Evolutionary conservation across 1,284 basidiomycete species (phyloP).

Genomic region (Taiwanofungus camphoratus): DNA sequence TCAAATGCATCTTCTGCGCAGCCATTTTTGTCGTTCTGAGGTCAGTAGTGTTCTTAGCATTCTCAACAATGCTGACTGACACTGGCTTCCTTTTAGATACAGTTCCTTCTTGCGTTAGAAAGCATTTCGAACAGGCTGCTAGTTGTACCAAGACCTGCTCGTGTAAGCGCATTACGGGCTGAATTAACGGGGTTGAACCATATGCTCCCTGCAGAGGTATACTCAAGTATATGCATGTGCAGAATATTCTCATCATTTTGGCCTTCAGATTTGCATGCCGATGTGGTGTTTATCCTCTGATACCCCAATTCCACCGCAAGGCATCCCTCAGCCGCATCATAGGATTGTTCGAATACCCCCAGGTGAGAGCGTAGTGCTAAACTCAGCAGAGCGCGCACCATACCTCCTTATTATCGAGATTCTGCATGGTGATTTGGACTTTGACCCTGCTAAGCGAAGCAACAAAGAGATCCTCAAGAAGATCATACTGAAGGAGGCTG

Average conservation of each 20-base stretch:
- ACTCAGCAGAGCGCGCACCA: constrained; percentile 95
- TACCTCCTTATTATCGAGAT: constrained; percentile 94
- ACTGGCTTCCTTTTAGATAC: constrained; percentile 42
- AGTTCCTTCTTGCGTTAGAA: constrained; percentile 86
- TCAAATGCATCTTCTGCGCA: constrained; percentile 73
- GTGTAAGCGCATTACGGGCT: constrained; percentile 91
- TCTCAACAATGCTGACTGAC: too few species aligned
- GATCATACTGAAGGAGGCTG: constrained; percentile 71
- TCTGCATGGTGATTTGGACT: constrained; percentile 87
- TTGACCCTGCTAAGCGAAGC: constrained; percentile 79
- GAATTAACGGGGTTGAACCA: constrained; percentile 96
- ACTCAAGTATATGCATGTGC: constrained; percentile 12
- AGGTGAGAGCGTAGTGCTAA: constrained; percentile 96
- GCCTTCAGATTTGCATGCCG: constrained; percentile 84
- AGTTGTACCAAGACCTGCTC: constrained; percentile 89
- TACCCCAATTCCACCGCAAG: constrained; percentile 33
- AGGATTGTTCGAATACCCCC: constrained; percentile 96
- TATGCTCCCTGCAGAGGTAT: constrained; percentile 88
- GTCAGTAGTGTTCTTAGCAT: constrained; percentile 34
- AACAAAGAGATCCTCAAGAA: constrained; percentile 87
- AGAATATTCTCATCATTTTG: constrained; percentile 8
- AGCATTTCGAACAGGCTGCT: constrained; percentile 91
- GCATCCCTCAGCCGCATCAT: constrained; percentile 71
- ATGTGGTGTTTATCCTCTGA: constrained; percentile 88
- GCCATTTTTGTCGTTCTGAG: constrained; percentile 91